Evolutionary conservation across 2,329 filamentous ascomycete species (phyloP).

Genomic region (Trichoderma brevicompactum): DNA sequence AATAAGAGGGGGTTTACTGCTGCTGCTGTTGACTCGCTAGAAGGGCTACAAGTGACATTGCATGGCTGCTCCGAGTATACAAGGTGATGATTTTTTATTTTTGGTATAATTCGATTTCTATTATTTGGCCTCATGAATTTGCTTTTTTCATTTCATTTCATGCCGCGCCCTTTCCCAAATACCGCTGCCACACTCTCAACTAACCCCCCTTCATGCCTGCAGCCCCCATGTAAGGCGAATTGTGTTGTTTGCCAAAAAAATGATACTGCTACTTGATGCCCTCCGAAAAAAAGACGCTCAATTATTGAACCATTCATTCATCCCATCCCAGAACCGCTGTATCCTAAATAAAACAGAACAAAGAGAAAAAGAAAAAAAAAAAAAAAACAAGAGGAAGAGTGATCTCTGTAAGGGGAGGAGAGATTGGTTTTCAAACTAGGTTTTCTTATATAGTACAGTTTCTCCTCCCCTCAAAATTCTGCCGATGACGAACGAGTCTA

Average conservation of each 20-base stretch:
- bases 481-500: neutral
- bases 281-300: neutral
- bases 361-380: neutral
- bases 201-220: too few species aligned
- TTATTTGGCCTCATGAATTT: too few species aligned
- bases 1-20: too few species aligned
- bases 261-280: neutral
- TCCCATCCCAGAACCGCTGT: conserved; percentile 6
- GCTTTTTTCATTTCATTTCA: neutral
- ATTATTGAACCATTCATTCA: neutral
- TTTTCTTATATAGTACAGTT: conserved; percentile 5
- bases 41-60: too few species aligned
- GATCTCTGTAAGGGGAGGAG: neutral
- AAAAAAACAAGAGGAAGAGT: neutral
- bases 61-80: too few species aligned
- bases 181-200: neutral
- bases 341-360: neutral
- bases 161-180: neutral
- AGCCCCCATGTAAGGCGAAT: too few species aligned
- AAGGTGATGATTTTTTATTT: too few species aligned
- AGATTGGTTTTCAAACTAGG: neutral
- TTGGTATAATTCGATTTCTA: too few species aligned
- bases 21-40: too few species aligned
- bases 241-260: too few species aligned
- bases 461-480: neutral